phyloP scores from a whole-genome alignment of 2,329 filamentous ascomycete species.

The Apiospora rasikravindrae region DNA sequence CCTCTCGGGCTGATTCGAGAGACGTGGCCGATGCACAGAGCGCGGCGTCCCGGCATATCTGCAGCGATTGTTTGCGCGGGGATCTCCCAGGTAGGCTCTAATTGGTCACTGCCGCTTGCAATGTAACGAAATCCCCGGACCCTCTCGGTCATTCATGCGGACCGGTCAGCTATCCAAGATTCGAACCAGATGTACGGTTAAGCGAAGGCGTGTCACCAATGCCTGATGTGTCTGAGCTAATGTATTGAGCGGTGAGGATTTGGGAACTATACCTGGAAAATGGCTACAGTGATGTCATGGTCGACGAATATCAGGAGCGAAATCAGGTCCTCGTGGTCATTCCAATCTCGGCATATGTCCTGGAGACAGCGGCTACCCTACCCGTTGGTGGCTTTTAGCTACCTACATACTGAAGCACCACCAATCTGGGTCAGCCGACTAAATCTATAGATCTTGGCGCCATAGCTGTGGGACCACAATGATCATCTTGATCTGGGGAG shows the following conservation, averaged over 20 bases:
- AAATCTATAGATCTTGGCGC: not conserved
- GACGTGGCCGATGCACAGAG: not conserved
- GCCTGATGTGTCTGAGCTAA: not conserved
- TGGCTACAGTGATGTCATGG: not conserved
- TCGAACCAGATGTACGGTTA: not conserved
- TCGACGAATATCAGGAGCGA: not conserved
- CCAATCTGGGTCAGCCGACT: no score
- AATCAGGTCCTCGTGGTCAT: not conserved
- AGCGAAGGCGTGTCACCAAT: not conserved
- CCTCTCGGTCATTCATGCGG: not conserved
- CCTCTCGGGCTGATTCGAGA: not conserved
- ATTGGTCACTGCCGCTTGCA: not conserved
- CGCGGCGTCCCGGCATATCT: not conserved
- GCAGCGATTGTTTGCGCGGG: not conserved
- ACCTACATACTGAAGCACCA: not conserved
- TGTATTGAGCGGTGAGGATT: not conserved
- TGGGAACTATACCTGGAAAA: not conserved
- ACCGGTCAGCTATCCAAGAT: slow-evolving; percentile 5
- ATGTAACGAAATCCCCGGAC: not conserved
- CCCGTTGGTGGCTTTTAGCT: not conserved
- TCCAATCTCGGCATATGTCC: not conserved
- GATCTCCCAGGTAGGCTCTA: not conserved
- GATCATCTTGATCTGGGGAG: not conserved
- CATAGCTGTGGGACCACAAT: not conserved
- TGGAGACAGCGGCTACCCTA: not conserved